Evolutionary conservation across 2,329 filamentous ascomycete species (phyloP).

Genomic region (Pseudogymnoascus sp.): DNA sequence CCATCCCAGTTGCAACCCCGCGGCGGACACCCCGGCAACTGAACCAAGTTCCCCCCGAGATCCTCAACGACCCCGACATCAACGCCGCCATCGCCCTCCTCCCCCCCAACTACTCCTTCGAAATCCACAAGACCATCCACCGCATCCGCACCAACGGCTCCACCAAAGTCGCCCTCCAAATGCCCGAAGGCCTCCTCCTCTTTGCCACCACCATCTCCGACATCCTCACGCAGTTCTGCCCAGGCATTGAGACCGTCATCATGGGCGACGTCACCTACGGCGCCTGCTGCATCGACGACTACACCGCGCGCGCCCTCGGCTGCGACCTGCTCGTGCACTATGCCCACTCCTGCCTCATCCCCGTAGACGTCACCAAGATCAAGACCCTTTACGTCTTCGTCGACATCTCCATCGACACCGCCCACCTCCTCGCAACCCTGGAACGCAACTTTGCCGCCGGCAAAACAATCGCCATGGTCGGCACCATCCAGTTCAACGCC

Average conservation of each 20-base stretch:
- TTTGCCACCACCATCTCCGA: conserved; percentile 98
- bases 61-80: conserved; percentile 75
- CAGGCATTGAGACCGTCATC: conserved; percentile 84
- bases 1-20: conserved; percentile 38
- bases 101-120: conserved; percentile 95
- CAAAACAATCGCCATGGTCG: conserved; percentile 86
- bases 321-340: conserved; percentile 96
- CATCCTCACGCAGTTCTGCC: conserved; percentile 89
- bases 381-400: conserved; percentile 98
- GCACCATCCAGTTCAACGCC: conserved; percentile 97
- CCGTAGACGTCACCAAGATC: conserved; percentile 92
- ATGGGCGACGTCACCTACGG: conserved; percentile 99
- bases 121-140: conserved; percentile 97
- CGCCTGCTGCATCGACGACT: conserved; percentile 97
- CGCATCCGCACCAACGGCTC: conserved; percentile 74
- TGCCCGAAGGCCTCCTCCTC: conserved; percentile 88
- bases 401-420: conserved; percentile 89
- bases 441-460: conserved; percentile 79
- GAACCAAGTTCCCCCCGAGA: conserved; percentile 83
- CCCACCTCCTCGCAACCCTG: conserved; percentile 77
- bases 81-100: conserved; percentile 81
- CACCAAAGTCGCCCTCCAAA: conserved; percentile 85
- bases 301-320: conserved; percentile 85
- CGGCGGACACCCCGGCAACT: conserved; percentile 70
- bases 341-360: conserved; percentile 92